A percentile compares a stretch with the other conserved stretches of the same genome.
phyloP scores from a whole-genome alignment of 805 yeast genomes.

The Jamesozyma gamospora region DNA sequence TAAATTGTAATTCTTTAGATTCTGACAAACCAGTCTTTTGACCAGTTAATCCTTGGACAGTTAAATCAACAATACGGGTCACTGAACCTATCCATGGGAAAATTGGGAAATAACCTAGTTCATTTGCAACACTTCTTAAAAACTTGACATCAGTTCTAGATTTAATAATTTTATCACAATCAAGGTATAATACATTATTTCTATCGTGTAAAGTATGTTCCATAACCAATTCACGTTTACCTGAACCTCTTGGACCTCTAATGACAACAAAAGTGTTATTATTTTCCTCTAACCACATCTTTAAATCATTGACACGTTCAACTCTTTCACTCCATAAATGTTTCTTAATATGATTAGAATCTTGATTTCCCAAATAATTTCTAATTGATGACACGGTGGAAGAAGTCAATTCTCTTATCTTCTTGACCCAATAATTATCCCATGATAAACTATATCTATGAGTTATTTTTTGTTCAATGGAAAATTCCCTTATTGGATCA shows the following conservation, averaged over 20 bases:
- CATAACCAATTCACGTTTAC: slow-evolving; percentile 70
- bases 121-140: slow-evolving; percentile 56
- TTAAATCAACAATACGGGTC: slow-evolving; percentile 71
- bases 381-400: slow-evolving; percentile 32
- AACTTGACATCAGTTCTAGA: slow-evolving; percentile 65
- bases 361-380: slow-evolving; percentile 28
- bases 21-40: slow-evolving; percentile 88
- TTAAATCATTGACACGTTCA: slow-evolving; percentile 57
- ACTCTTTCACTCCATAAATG: slow-evolving; percentile 62
- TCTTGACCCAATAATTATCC: slow-evolving; percentile 32
- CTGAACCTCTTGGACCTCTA: slow-evolving; percentile 93
- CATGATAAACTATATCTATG: slow-evolving; percentile 44
- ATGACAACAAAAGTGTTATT: slow-evolving; percentile 83
- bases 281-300: slow-evolving; percentile 77
- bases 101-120: slow-evolving; percentile 85
- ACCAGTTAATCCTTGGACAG: slow-evolving; percentile 84
- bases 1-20: slow-evolving; percentile 68
- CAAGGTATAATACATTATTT: slow-evolving; percentile 54
- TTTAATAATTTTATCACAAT: slow-evolving; percentile 68
- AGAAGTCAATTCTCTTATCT: slow-evolving; percentile 30
- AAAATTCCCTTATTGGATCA: slow-evolving; percentile 85
- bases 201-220: slow-evolving; percentile 54
- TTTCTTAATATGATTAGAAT: slow-evolving; percentile 17
- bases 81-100: slow-evolving; percentile 86
- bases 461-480: slow-evolving; percentile 63